Percentiles rank a stretch among this genome's conserved stretches.
Conservation (phyloP, 495 filamentous ascomycete genomes). For the Hypoxylon intermedium region DNA sequence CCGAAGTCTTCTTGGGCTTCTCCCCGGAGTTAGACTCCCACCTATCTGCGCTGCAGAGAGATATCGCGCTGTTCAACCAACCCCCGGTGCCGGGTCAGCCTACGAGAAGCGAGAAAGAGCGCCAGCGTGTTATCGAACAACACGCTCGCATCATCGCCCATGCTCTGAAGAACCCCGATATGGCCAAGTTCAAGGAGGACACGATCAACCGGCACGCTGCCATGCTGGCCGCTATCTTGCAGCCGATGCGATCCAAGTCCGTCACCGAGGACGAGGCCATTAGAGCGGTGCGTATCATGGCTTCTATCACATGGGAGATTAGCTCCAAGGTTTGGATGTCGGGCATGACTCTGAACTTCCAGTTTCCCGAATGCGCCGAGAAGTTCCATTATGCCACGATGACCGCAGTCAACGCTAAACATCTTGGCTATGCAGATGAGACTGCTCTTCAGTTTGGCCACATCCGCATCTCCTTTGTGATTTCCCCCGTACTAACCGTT, state of each 20-base stretch:
- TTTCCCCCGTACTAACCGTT: conserved; percentile 46
- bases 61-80: conserved; percentile 1
- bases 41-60: conserved; percentile 11
- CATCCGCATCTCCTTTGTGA: conserved; percentile 43
- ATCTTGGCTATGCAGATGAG: conserved; percentile 26
- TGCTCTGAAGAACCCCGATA: not conserved
- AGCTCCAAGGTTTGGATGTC: conserved; percentile 44
- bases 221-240: conserved; percentile 27
- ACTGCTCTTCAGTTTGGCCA: conserved; percentile 37
- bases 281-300: conserved; percentile 28
- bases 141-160: conserved; percentile 32
- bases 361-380: conserved; percentile 46
- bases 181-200: conserved; percentile 14
- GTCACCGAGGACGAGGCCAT: conserved; percentile 14
- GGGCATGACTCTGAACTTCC: conserved; percentile 43
- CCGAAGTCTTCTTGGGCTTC: conserved; percentile 21
- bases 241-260: conserved; percentile 23
- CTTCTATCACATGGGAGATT: conserved; percentile 39
- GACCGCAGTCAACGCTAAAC: conserved; percentile 38
- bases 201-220: conserved; percentile 26
- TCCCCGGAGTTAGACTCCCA: conserved; percentile 3
- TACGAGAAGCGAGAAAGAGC: not conserved
- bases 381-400: conserved; percentile 35
- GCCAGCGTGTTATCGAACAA: conserved; percentile 35
- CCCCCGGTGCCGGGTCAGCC: not conserved